Evolutionary conservation across 1,284 basidiomycete species (phyloP).

Genomic region (Ustilago xerochloae): DNA sequence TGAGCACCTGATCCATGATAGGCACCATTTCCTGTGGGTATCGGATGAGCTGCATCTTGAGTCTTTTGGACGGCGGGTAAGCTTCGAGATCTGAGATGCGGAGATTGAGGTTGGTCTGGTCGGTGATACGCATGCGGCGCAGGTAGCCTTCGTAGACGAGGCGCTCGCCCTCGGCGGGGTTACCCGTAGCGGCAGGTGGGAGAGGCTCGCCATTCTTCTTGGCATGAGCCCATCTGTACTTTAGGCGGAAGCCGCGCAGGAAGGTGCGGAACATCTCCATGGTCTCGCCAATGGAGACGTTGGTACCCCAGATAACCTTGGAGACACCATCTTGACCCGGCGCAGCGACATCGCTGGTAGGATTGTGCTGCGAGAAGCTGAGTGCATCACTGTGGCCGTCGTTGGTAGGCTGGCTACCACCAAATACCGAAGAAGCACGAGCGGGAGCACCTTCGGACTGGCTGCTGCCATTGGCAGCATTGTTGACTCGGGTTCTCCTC

Average conservation of each 20-base stretch:
- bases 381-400: constrained; percentile 73
- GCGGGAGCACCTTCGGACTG: constrained; percentile 20
- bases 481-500: constrained; percentile 28
- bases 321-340: constrained; percentile 73
- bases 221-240: constrained; percentile 84
- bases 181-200: constrained; percentile 34
- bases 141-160: constrained; percentile 83
- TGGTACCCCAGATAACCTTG: constrained; percentile 94
- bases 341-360: constrained; percentile 44
- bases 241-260: constrained; percentile 89
- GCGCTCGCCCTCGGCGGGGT: constrained; percentile 60
- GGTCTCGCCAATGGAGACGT: constrained; percentile 86
- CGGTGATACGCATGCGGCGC: constrained; percentile 84
- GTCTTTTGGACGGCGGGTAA: constrained; percentile 84
- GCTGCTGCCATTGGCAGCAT: constrained; percentile 5
- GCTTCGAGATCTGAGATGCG: constrained; percentile 89
- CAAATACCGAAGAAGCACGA: constrained; percentile 83
- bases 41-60: constrained; percentile 76
- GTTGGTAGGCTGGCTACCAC: constrained; percentile 75
- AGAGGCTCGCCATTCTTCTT: constrained; percentile 74
- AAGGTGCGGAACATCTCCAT: constrained; percentile 92
- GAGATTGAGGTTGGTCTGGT: constrained; percentile 88
- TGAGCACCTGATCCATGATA: constrained; percentile 94
- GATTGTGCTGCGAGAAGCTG: constrained; percentile 57
- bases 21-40: constrained; percentile 97